These are phyloP conservation scores for Trichoderma guizhouense DNA, from an alignment of 2,329 filamentous ascomycete species.

Conservation along the genomic window DNA sequence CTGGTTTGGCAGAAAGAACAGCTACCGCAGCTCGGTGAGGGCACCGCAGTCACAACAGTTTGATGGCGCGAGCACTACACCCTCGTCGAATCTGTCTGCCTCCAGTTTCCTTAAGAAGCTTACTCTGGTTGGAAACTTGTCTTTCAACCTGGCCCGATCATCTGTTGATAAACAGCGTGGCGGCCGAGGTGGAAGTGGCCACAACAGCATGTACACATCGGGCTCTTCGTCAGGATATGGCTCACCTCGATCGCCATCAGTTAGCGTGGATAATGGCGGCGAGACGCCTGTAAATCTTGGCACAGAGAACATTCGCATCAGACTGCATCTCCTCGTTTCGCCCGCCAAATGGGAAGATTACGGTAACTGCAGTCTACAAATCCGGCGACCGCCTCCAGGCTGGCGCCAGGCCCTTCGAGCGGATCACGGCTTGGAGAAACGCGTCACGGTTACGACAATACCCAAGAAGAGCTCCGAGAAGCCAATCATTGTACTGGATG, in stretches of 20 bases:
- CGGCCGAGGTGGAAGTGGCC: slow-evolving; percentile 45
- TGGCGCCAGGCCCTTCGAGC: slow-evolving; percentile 57
- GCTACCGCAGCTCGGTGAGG: slow-evolving; percentile 59
- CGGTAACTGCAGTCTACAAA: slow-evolving; percentile 78
- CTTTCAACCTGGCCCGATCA: slow-evolving; percentile 79
- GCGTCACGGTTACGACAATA: slow-evolving; percentile 73
- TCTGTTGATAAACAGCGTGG: slow-evolving; percentile 60
- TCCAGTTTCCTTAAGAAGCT: slow-evolving; percentile 80
- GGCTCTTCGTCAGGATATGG: slow-evolving; percentile 51
- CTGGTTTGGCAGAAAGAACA: slow-evolving; percentile 63
- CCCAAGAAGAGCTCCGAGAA: slow-evolving; percentile 56
- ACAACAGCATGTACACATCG: slow-evolving; percentile 60
- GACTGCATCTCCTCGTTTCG: slow-evolving; percentile 76
- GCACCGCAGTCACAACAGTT: slow-evolving; percentile 60
- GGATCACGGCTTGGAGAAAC: slow-evolving; percentile 72
- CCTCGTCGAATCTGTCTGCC: slow-evolving; percentile 60
- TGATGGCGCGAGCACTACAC: slow-evolving; percentile 67
- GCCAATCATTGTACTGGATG: slow-evolving; percentile 70
- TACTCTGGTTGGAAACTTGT: slow-evolving; percentile 63
- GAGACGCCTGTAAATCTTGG: slow-evolving; percentile 63
- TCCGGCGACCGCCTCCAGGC: slow-evolving; percentile 69
- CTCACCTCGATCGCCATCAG: slow-evolving; percentile 53
- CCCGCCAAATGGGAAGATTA: slow-evolving; percentile 86
- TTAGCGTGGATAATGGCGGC: slow-evolving; percentile 51
- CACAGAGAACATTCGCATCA: slow-evolving; percentile 69